Conservation (phyloP, 495 filamentous ascomycete genomes). For the Penicillium macrosclerotiorum region DNA sequence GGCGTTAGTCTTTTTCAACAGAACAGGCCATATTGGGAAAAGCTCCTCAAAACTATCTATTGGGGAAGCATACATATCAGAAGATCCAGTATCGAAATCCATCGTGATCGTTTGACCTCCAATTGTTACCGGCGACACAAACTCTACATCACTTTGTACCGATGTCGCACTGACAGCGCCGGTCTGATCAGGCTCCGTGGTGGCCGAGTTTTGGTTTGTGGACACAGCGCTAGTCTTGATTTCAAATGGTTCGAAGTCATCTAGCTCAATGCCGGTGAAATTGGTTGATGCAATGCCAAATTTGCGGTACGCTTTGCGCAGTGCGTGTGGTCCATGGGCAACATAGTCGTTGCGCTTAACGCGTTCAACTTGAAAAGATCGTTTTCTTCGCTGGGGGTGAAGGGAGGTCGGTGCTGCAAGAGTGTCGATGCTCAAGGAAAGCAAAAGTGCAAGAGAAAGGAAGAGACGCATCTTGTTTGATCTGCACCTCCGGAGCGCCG, state of each 20-base stretch:
- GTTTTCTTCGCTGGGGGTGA: constrained; percentile 24
- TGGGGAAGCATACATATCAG: constrained; percentile 81
- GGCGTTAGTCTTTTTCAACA: not conserved
- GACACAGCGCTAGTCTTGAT: constrained; percentile 16
- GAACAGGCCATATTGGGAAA: too few relatives aligned
- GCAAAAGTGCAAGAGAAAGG: constrained; percentile 25
- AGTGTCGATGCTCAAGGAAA: constrained; percentile 39
- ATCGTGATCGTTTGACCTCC: constrained; percentile 72
- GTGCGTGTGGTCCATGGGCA: constrained; percentile 53
- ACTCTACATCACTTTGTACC: constrained; percentile 62
- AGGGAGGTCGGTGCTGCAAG: constrained; percentile 30
- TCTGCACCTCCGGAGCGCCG: constrained; percentile 5
- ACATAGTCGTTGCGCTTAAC: constrained; percentile 51
- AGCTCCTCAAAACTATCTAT: too few relatives aligned
- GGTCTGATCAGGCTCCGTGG: constrained; percentile 30
- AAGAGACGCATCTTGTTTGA: constrained; percentile 30
- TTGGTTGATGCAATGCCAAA: constrained; percentile 47
- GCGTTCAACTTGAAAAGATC: constrained; percentile 60
- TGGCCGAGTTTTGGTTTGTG: constrained; percentile 10
- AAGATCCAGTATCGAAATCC: constrained; percentile 81
- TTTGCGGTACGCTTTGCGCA: constrained; percentile 63
- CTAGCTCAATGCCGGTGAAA: constrained; percentile 26
- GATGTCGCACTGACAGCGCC: constrained; percentile 62
- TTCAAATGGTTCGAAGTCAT: constrained; percentile 36
- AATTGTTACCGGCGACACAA: constrained; percentile 67